Evolutionary conservation across 352 stramenopile genomes (phyloP), one percentile per base, ranked within the genome.

Genomic region (Globisporangium yorkense): DNA sequence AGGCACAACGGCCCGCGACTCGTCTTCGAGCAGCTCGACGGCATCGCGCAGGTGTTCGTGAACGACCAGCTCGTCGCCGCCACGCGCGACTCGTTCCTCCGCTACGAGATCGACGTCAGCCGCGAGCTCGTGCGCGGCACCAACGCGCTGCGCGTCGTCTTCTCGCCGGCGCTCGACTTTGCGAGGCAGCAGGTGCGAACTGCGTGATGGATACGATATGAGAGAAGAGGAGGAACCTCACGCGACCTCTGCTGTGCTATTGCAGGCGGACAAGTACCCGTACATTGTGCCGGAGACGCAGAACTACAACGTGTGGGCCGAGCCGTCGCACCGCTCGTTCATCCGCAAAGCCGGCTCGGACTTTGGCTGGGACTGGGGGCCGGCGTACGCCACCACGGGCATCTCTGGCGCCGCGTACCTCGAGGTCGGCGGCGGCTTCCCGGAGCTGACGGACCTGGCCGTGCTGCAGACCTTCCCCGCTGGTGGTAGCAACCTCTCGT

Each of bases 351-450:
- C 86, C 0, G 84, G 84, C 0, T 90, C 81, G 8, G 86, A 93
- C 60, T 96, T 94, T 69, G 86, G 86, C 3, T 96, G 86, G 86
- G 86, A 96, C 56, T 96, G 86, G 86, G 86, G 86, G 0, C 86
- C 84, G 12, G 84, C 84, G 31, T 91, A 72, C 56, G 67, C 81
- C 5, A 87, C 76, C 13, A 68, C 73, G 7, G 84, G 84, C 5
- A 87, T 94, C 55, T 66, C 77, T 24, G 80, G 77, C 1, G n/a
- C 35, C 18, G 84, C 65, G 13, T 80, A 69, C 47, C 46, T 94
- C 24, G 70, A 88, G 55, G 61, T 73, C 1, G 27, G 61, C 33
- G 48, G 59, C 31, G 56, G 55, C 4, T 15, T 58, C 0, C 37
- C 70, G 20, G 61, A 56, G 43, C 47, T 83, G 31, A 65, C 63